These are phyloP conservation scores for Lumnitzera racemosa DNA, from an alignment of 345 rosid genomes.

Conservation along the genomic window DNA sequence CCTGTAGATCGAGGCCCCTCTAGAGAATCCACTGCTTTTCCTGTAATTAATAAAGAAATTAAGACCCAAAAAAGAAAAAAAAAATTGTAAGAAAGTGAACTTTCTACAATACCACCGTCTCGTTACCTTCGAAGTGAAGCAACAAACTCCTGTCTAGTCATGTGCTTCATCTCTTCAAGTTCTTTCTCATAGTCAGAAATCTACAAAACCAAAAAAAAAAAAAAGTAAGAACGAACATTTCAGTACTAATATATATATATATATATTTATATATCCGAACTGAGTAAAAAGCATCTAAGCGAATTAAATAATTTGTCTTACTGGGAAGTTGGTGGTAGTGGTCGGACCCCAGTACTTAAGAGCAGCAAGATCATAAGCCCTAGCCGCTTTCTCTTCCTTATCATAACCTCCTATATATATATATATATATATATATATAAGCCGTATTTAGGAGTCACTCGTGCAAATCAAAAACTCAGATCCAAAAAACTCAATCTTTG, in stretches of 20 bases:
- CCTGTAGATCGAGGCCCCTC: slow-evolving; percentile 96
- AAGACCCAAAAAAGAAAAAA: neutral
- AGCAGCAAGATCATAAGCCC: slow-evolving; percentile 97
- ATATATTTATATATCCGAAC: neutral
- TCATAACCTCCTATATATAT: slow-evolving; percentile 74
- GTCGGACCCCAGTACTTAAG: slow-evolving; percentile 98
- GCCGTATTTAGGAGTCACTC: too few species aligned
- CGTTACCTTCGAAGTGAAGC: slow-evolving; percentile 87
- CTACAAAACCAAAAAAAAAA: slow-evolving; percentile 17
- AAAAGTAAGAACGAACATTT: too few species aligned
- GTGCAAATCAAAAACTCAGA: neutral
- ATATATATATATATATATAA: neutral
- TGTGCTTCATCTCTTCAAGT: slow-evolving; percentile 81
- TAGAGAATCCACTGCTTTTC: slow-evolving; percentile 95
- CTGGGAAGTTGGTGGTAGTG: slow-evolving; percentile 88
- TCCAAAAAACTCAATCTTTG: neutral
- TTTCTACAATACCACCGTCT: too few species aligned
- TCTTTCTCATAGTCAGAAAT: slow-evolving; percentile 72
- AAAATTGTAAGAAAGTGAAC: neutral
- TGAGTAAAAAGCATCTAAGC: neutral
- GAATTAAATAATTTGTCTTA: slow-evolving; percentile 12
- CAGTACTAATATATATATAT: too few species aligned
- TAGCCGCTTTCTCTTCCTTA: slow-evolving; percentile 88
- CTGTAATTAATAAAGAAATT: slow-evolving; percentile 20
- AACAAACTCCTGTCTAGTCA: slow-evolving; percentile 92